Evolutionary conservation across 768 basidiomycete genomes (phyloP).

Genomic region (Hydnum rufescens): DNA sequence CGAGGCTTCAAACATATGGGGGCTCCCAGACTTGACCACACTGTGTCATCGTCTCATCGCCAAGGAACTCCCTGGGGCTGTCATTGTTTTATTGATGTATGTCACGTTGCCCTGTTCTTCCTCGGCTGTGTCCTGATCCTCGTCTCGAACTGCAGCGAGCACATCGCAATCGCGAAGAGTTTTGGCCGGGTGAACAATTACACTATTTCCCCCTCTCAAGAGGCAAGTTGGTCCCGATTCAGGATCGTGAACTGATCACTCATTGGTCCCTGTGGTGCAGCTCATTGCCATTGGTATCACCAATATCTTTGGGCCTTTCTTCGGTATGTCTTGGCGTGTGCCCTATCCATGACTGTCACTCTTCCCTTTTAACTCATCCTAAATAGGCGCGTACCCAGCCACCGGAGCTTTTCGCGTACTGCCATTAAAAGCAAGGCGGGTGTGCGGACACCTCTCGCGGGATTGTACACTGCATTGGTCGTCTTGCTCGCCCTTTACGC

Average conservation of each 20-base stretch:
- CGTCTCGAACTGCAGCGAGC: slow-evolving; percentile 27
- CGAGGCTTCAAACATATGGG: slow-evolving; percentile 41
- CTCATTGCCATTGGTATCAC: slow-evolving; percentile 95
- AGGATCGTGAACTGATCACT: slow-evolving; percentile 14
- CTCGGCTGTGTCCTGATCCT: too few relatives aligned
- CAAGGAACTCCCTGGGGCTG: slow-evolving; percentile 60
- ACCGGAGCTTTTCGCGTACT: slow-evolving; percentile 99
- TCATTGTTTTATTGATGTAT: slow-evolving; percentile 61
- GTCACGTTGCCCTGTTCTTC: background rate
- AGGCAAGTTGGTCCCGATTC: slow-evolving; percentile 16
- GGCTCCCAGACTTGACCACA: slow-evolving; percentile 24
- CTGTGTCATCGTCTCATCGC: slow-evolving; percentile 52
- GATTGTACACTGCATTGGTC: slow-evolving; percentile 64
- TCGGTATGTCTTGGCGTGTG: too few relatives aligned
- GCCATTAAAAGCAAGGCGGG: slow-evolving; percentile 93
- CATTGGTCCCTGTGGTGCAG: slow-evolving; percentile 36
- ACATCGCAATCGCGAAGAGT: slow-evolving; percentile 93
- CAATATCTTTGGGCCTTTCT: slow-evolving; percentile 76
- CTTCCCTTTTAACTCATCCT: too few relatives aligned
- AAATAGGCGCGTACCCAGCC: slow-evolving; percentile 82
- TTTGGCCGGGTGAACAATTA: slow-evolving; percentile 92
- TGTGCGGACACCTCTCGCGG: slow-evolving; percentile 87
- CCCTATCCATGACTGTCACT: too few relatives aligned
- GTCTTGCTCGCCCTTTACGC: slow-evolving; percentile 92
- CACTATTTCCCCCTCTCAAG: slow-evolving; percentile 38